Evolutionary conservation across 1,284 basidiomycete species (phyloP).

Genomic region (Butyriboletus appendiculatus): DNA sequence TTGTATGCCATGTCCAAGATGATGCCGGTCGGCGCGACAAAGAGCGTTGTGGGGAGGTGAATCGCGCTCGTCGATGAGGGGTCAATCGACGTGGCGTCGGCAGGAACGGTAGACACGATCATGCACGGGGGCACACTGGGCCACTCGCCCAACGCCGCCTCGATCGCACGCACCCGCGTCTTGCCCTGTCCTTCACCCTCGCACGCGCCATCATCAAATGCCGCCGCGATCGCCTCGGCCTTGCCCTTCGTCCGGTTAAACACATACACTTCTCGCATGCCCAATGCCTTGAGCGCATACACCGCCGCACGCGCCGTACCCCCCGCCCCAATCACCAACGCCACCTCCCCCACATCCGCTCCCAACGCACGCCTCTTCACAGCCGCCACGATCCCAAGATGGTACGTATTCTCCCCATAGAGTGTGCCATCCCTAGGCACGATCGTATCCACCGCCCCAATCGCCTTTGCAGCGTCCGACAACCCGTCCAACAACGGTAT

Average conservation of each 20-base stretch:
- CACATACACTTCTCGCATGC: constrained; percentile 73
- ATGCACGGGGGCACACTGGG: constrained; percentile 66
- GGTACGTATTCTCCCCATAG: constrained; percentile 92
- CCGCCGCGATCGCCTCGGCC: constrained; percentile 65
- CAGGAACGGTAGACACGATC: constrained; percentile 87
- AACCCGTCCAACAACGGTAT: constrained; percentile 78
- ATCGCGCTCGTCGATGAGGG: constrained; percentile 42
- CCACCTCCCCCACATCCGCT: constrained; percentile 38
- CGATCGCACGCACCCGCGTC: constrained; percentile 55
- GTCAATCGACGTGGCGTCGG: constrained; percentile 53
- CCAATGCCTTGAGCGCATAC: constrained; percentile 78
- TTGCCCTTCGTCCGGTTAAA: constrained; percentile 82
- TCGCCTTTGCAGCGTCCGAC: constrained; percentile 76
- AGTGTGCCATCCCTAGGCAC: constrained; percentile 59
- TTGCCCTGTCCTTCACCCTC: constrained; percentile 43
- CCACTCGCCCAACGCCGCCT: constrained; percentile 55
- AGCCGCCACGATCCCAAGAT: constrained; percentile 78
- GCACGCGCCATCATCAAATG: constrained; percentile 53
- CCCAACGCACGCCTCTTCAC: constrained; percentile 43
- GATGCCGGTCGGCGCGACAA: constrained; percentile 52
- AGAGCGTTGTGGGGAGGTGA: constrained; percentile 57
- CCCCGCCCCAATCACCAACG: constrained; percentile 88
- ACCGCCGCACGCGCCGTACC: constrained; percentile 93
- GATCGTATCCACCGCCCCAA: constrained; percentile 94
- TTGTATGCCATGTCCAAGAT: constrained; percentile 94